Evolutionary conservation across 1,139 yeast genomes (phyloP), one percentile per base, ranked within the genome.

Genomic region (Suhomyces panamericanus): DNA sequence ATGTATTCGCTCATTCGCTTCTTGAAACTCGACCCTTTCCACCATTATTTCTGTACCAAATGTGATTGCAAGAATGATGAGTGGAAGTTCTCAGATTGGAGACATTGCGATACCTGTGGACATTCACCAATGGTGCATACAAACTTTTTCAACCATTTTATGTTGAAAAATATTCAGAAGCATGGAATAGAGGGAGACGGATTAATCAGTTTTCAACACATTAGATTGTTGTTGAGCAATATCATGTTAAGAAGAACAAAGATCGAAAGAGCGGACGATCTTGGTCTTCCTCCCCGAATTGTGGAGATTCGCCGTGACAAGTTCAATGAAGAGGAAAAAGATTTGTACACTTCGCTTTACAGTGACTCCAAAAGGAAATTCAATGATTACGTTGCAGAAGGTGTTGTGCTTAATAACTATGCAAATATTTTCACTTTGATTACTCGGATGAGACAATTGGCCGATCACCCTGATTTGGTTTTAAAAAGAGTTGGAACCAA

Each of bases 381-480:
- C 70, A 86, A 89, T 48, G 85, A 81, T 41, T 91, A 81, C 62
- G 98, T 93, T 37, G 95, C 95, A 22, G 93, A 88, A 60, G 99
- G 99, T 64, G 96, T 93, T 26, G 96, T 90, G 36, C 73, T 90
- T 47, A 91, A 91, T 64, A 93, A 95, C 63, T 93, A 95, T 67
- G 99, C 99, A 35, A 93, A 93, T 58, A 91, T 93, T 58, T 95
- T 93, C 69, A 91, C 98, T 0, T 75, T 95, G 47, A 91, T 93
- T 56, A 95, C 99, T 0, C 75, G 99, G 58, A 93, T 93, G 99
- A 80, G 99, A 59, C 99, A 93, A 65, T 74, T 93, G 57, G 98
- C 99, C 0, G 99, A 95, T 63, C 99, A 93, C 64, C 99, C 99
- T 0, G 99, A 95, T 67, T 72, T 95, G 52, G 97, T 93, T 0